phyloP scores from a whole-genome alignment of 1,284 basidiomycete species.

The Meripilus lineatus region DNA sequence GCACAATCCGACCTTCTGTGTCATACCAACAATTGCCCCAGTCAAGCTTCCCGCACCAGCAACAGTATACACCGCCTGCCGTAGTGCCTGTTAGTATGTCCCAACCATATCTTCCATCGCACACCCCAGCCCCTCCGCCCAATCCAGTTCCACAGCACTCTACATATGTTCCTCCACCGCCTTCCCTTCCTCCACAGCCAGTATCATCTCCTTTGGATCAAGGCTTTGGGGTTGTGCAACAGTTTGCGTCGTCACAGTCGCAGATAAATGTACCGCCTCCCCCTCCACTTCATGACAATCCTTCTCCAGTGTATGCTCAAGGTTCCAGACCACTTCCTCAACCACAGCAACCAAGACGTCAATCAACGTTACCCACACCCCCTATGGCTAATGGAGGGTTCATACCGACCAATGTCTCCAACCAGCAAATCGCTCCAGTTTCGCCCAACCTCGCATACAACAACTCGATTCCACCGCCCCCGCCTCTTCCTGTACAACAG shows the following conservation, averaged over 20 bases:
- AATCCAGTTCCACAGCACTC: slow-evolving; percentile 12
- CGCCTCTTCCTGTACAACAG: slow-evolving; percentile 7
- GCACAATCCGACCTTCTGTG: background rate
- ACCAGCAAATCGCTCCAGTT: slow-evolving; percentile 23
- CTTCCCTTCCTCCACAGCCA: slow-evolving; percentile 19
- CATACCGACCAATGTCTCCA: slow-evolving; percentile 6
- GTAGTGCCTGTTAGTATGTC: slow-evolving; percentile 6
- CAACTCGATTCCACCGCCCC: slow-evolving; percentile 10
- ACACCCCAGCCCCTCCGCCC: slow-evolving; percentile 4
- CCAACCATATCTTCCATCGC: slow-evolving; percentile 4
- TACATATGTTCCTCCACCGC: slow-evolving; percentile 7
- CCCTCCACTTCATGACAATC: slow-evolving; percentile 29
- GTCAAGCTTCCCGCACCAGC: background rate
- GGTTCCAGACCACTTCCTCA: slow-evolving; percentile 57
- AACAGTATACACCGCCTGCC: slow-evolving; percentile 5
- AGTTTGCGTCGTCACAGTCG: slow-evolving; percentile 19
- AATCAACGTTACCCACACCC: slow-evolving; percentile 9
- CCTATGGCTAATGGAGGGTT: slow-evolving; percentile 4
- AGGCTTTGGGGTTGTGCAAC: slow-evolving; percentile 4
- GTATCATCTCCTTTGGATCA: slow-evolving; percentile 13
- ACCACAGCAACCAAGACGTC: slow-evolving; percentile 16
- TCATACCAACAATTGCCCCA: slow-evolving; percentile 1
- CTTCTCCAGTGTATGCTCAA: slow-evolving; percentile 27
- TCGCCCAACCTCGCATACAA: slow-evolving; percentile 7
- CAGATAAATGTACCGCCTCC: slow-evolving; percentile 31